Percentiles rank a stretch among this genome's conserved stretches.
Conservation (phyloP, 495 filamentous ascomycete species). For the Podospora appendiculata region DNA sequence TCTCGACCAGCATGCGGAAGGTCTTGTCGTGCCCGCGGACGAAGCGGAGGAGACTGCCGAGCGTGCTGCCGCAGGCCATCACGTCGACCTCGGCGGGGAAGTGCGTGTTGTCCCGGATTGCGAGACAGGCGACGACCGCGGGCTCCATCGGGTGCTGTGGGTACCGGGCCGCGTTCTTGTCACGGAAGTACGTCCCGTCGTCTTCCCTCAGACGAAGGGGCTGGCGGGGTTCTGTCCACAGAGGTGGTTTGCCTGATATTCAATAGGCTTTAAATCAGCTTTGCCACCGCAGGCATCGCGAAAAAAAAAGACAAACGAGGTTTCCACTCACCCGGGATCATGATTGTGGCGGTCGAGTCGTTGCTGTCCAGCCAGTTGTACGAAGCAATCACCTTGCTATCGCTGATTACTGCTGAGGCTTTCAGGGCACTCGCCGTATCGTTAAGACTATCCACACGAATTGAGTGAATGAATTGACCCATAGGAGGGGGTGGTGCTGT, state of each 20-base stretch:
- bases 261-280: neutral
- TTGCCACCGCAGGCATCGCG: neutral
- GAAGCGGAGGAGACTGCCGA: conserved; percentile 49
- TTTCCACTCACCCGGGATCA: conserved; percentile 16
- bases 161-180: conserved; percentile 54
- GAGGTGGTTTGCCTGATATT: conserved; percentile 45
- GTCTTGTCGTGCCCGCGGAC: conserved; percentile 29
- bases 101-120: conserved; percentile 9
- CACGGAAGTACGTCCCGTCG: conserved; percentile 47
- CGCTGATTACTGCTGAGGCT: neutral
- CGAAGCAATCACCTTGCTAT: conserved; percentile 5
- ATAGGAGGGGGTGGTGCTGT: conserved; percentile 9
- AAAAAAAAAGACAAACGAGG: too few relatives aligned
- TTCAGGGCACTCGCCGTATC: neutral
- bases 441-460: conserved; percentile 1
- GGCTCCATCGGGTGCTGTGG: conserved; percentile 52
- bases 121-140: conserved; percentile 32
- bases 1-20: conserved; percentile 55
- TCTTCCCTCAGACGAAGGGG: conserved; percentile 39
- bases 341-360: neutral
- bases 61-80: conserved; percentile 53
- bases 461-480: conserved; percentile 18
- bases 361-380: conserved; percentile 17
- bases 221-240: conserved; percentile 45
- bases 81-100: conserved; percentile 42